phyloP scores from a whole-genome alignment of 2,329 filamentous ascomycete genomes.

The Colletotrichum euphorbiae region DNA sequence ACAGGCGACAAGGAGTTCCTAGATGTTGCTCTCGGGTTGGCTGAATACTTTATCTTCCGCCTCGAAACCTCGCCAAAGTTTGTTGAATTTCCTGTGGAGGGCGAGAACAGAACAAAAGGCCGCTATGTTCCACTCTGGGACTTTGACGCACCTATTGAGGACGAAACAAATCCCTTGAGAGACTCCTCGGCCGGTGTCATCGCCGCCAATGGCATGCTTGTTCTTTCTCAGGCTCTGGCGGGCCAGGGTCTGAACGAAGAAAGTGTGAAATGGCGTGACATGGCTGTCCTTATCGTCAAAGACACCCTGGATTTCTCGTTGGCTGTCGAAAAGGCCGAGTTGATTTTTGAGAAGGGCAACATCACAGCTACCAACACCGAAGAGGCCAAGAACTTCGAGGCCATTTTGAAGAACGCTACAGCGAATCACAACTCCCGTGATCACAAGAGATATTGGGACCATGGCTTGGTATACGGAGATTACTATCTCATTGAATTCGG shows the following conservation, averaged over 20 bases:
- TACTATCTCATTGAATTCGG: slow-evolving; percentile 61
- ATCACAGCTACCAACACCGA: slow-evolving; percentile 21
- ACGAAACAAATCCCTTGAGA: slow-evolving; percentile 44
- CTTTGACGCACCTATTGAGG: slow-evolving; percentile 59
- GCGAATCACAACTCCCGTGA: slow-evolving; percentile 50
- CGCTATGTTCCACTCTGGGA: slow-evolving; percentile 54
- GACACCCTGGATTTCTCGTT: slow-evolving; percentile 48
- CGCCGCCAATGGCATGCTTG: slow-evolving; percentile 55
- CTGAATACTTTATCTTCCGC: slow-evolving; percentile 61
- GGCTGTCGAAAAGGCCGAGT: slow-evolving; percentile 40
- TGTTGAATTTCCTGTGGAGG: slow-evolving; percentile 45
- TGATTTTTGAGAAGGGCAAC: slow-evolving; percentile 1
- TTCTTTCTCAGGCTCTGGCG: slow-evolving; percentile 51
- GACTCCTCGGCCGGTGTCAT: slow-evolving; percentile 55
- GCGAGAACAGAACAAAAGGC: slow-evolving; percentile 38
- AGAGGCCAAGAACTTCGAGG: slow-evolving; percentile 45
- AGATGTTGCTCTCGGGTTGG: slow-evolving; percentile 57
- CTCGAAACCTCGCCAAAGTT: slow-evolving; percentile 49
- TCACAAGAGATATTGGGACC: slow-evolving; percentile 48
- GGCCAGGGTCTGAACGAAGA: slow-evolving; percentile 37
- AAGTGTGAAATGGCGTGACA: slow-evolving; percentile 43
- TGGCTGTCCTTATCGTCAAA: slow-evolving; percentile 46
- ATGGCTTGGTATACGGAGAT: slow-evolving; percentile 62
- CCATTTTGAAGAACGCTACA: slow-evolving; percentile 49
- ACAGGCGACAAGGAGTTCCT: slow-evolving; percentile 58